Evolutionary conservation across 2,329 filamentous ascomycete species (phyloP), one percentile per base, ranked within the genome.

Genomic region (Fusarium albosuccineum): DNA sequence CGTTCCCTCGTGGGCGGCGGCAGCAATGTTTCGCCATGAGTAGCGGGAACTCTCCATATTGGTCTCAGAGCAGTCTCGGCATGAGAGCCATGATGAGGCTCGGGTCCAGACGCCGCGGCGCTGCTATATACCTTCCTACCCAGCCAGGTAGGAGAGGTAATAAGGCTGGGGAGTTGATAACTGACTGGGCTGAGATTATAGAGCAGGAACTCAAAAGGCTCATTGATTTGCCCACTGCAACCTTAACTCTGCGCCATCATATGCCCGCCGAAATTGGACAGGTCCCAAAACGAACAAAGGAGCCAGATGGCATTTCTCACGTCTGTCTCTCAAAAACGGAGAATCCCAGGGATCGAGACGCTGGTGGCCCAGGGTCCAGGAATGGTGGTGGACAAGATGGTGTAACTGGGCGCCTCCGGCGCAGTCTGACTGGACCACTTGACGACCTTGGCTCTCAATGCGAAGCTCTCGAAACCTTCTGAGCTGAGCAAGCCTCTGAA

Each of bases 371-470:
- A 49, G 44, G n/a, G 51, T 54, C 34, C 26, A 64, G 66, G 66
- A 70, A 69, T 69, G 66, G 45, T 67, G 58, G 56, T 58, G 45
- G 45, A 44, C 29, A 39, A 36, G 39, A 58, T 42, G 40, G 51
- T 68, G 51, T 51, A 55, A 66, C 65, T 40, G 30, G 60, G 45
- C 39, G 64, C 60, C 60, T 68, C 55, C 30, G 61, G 48, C 46
- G 51, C 64, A 64, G 53, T 41, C 30, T 17, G 52, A 27, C 37
- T 51, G 55, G 55, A 30, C 39, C 55, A 34, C 39, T 39, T 52
- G 49, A 26, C 48, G 40, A 54, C 30, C 64, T 57, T 54, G 42
- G 41, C 36, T 39, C 50, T n/a, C 37, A 27, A 40, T 39, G 9
- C 37, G 50, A 57, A 41, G 44, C 40, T 29, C 48, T 46, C 22